A percentile compares a stretch with the other conserved stretches of the same genome.
Conservation (phyloP, 2,329 filamentous ascomycete species). For the Biscogniauxia marginata region DNA sequence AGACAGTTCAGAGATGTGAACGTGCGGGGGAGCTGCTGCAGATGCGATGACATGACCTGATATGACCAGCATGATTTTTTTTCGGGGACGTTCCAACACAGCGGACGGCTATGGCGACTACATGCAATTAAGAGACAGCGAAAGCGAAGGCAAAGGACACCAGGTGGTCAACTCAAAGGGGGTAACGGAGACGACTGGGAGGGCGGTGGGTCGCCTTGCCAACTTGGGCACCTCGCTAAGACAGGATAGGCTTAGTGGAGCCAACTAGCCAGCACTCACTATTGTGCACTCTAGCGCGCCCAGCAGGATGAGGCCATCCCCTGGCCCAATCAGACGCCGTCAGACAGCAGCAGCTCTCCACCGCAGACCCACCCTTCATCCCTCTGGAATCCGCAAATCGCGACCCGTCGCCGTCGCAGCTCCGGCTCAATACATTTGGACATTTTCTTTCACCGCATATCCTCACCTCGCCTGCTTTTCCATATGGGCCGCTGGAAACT, state of each 20-base stretch:
- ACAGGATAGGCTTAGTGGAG: neutral
- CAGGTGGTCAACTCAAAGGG: neutral
- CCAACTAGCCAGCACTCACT: neutral
- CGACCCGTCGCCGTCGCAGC: neutral
- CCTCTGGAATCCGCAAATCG: neutral
- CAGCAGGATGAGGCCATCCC: neutral
- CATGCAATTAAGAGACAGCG: neutral
- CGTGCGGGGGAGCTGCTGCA: neutral
- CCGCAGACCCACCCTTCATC: neutral
- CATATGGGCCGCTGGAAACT: neutral
- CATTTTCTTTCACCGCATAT: neutral
- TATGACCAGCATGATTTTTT: neutral
- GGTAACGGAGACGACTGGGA: neutral
- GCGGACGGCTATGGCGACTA: neutral
- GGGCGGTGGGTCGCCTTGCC: neutral
- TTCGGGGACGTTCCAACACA: neutral
- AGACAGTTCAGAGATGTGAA: neutral
- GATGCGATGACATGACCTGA: neutral
- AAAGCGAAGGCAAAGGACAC: neutral
- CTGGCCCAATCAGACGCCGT: neutral
- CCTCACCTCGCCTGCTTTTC: neutral
- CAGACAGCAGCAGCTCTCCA: neutral
- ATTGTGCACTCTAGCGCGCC: neutral
- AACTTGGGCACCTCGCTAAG: neutral
- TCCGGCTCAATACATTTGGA: neutral